phyloP scores from a whole-genome alignment of 2,329 filamentous ascomycete genomes.

The Colletotrichum sp. region DNA sequence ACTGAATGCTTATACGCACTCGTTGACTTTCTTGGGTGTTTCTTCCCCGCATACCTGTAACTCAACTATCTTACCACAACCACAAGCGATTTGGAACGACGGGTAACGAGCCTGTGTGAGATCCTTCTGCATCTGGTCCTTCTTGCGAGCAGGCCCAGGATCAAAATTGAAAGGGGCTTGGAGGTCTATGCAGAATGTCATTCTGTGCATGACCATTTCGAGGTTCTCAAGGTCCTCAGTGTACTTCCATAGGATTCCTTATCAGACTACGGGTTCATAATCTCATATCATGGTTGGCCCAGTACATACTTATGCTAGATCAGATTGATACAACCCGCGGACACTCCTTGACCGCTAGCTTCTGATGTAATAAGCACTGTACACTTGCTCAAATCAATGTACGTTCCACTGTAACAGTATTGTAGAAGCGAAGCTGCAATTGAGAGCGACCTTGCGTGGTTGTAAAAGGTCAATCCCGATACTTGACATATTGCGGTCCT shows the following conservation, averaged over 20 bases:
- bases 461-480: neutral
- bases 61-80: neutral
- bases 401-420: neutral
- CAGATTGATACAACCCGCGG: neutral
- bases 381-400: neutral
- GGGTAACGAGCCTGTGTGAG: neutral
- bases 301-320: neutral
- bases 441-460: neutral
- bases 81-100: neutral
- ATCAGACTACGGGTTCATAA: neutral
- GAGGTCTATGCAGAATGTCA: neutral
- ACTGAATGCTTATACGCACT: neutral
- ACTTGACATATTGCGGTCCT: neutral
- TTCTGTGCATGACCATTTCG: neutral
- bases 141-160: neutral
- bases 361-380: neutral
- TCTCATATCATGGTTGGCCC: neutral
- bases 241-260: neutral
- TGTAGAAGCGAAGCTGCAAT: neutral
- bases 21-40: neutral
- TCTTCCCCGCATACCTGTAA: neutral
- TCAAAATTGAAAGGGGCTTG: neutral
- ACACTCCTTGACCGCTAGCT: neutral
- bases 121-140: neutral
- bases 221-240: neutral